Evolutionary conservation across 495 filamentous ascomycete genomes (phyloP).

Genomic region (Xeromyces bisporus): DNA sequence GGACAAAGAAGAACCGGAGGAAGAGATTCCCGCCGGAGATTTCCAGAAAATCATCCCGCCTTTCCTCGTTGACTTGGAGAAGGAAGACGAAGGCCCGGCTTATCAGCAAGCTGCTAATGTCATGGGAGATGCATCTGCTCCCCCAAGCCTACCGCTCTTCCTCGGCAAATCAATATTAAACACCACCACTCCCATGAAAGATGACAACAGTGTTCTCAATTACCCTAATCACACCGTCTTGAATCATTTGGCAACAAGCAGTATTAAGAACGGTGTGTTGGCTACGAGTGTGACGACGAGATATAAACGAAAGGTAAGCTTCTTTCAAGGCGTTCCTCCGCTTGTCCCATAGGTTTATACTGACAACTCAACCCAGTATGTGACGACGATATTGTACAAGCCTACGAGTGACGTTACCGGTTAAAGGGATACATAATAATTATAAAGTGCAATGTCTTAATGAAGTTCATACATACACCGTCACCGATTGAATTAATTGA

Average conservation of each 20-base stretch:
- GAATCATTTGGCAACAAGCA: conserved; percentile 95
- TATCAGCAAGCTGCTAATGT: conserved; percentile 54
- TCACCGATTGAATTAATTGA: too few relatives aligned
- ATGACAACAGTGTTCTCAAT: conserved; percentile 88
- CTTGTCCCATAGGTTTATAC: too few relatives aligned
- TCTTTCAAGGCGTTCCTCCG: background rate
- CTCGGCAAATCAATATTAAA: conserved; percentile 90
- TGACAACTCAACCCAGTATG: conserved; percentile 56
- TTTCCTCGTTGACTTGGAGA: conserved; percentile 74
- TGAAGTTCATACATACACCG: too few relatives aligned
- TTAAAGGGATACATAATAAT: conserved; percentile 13
- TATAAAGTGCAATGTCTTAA: too few relatives aligned
- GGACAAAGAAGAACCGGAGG: conserved; percentile 29
- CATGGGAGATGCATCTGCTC: conserved; percentile 58
- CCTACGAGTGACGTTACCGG: conserved; percentile 42
- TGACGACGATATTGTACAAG: conserved; percentile 96
- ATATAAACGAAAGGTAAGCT: conserved; percentile 81
- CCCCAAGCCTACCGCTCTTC: conserved; percentile 79
- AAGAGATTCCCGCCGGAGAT: conserved; percentile 29
- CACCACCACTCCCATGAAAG: conserved; percentile 76
- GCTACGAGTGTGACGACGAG: conserved; percentile 95
- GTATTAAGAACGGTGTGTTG: conserved; percentile 88
- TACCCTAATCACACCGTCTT: conserved; percentile 95
- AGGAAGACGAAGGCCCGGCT: conserved; percentile 53
- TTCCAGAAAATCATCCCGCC: conserved; percentile 51